Evolutionary conservation across 106 monocot species (phyloP).

Genomic region (Allium fistulosum): DNA sequence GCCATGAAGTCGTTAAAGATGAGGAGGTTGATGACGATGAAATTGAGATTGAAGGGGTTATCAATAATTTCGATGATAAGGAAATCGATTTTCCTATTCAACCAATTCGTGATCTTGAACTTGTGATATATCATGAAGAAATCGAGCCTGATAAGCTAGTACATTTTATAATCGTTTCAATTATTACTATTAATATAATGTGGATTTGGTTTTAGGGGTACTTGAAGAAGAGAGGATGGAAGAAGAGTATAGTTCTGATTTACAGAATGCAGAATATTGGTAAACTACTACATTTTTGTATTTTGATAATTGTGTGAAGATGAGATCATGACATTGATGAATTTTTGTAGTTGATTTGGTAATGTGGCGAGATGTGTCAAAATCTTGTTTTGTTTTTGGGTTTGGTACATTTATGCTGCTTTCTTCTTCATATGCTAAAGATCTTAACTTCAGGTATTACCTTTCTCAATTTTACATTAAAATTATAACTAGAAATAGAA

Average conservation of each 20-base stretch:
- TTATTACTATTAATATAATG: neutral
- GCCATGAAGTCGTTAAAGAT: conserved; percentile 1
- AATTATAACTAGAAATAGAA: neutral
- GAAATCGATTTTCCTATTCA: conserved; percentile 41
- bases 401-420: conserved; percentile 38
- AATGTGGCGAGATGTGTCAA: conserved; percentile 83
- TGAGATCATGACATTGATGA: too few species aligned
- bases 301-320: too few species aligned
- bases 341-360: conserved; percentile 71
- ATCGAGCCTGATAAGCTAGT: conserved; percentile 13
- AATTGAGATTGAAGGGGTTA: conserved; percentile 26
- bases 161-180: neutral
- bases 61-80: conserved; percentile 41
- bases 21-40: conserved; percentile 17
- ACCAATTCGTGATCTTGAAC: neutral
- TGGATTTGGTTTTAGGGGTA: neutral
- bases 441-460: conserved; percentile 35
- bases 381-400: conserved; percentile 37
- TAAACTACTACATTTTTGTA: conserved; percentile 8
- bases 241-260: conserved; percentile 7
- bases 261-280: conserved; percentile 72
- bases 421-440: conserved; percentile 40
- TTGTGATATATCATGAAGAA: neutral
- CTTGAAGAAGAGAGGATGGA: conserved; percentile 10
- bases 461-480: neutral